Evolutionary conservation across 2,329 filamentous ascomycete genomes (phyloP), one percentile per base, ranked within the genome.

Genomic region (Aspergillus sp.): DNA sequence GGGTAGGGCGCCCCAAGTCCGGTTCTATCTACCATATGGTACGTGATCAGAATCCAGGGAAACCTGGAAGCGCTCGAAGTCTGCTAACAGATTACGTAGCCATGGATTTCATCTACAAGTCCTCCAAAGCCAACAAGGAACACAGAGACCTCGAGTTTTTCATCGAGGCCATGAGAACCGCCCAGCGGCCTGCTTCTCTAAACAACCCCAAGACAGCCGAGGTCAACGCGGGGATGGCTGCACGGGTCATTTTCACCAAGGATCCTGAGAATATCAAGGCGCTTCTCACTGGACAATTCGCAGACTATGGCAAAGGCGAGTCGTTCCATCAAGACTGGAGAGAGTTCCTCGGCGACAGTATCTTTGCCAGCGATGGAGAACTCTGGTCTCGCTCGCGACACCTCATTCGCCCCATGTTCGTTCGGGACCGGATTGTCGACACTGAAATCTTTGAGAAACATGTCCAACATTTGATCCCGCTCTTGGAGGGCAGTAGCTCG

Each of bases 191-290:
- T 9, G 68, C 74, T 45, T 17, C 49, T 11, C 46, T 55, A 1
- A 44, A 51, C 1, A 55, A 59, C 30, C 54, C 49, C 36, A 66
- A 65, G 50, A 70, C 67, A 1, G 63, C 61, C 10, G 65, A 70
- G 43, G 45, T 68, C 14, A 62, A 66, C 40, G 58, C 63, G 5
- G 67, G 66, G 2, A 53, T 70, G 24, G 65, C 63, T 5, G 62
- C 57, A 13, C 82, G 88, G n/a, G 70, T 87, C 19, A 69, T 95
- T 53, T 80, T 94, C 64, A 96, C 92, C 0, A 82, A 82, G 4
- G 90, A 96, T 60, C 88, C 88, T 0, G 90, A 95, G 64, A 96
- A 96, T 66, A 88, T 95, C 75, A 95, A 96, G 70, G 89, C 92
- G 5, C 80, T 96, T 19, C 78, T 96, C n/a, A 89, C 91, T 0